phyloP scores from a whole-genome alignment of 164 flowering plant genomes.

The Houttuynia cordata region DNA sequence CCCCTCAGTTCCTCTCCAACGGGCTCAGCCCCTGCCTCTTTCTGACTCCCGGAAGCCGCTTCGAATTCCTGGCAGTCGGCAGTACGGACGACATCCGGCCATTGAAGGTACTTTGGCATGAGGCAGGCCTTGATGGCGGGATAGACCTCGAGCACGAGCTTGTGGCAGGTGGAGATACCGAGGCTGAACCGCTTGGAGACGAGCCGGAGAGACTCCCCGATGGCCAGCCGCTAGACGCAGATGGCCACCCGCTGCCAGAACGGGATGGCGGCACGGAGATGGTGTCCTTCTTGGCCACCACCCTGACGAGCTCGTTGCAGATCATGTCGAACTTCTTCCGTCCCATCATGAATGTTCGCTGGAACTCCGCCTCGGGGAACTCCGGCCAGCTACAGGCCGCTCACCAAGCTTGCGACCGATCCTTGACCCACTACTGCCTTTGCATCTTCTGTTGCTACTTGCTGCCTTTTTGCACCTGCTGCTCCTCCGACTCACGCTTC shows the following conservation, averaged over 20 bases:
- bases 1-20: no score
- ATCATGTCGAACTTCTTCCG: constrained; percentile 64
- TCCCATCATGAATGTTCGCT: constrained; percentile 59
- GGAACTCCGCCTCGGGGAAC: constrained; percentile 62
- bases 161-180: constrained; percentile 85
- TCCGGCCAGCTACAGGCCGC: constrained; percentile 45
- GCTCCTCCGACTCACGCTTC: constrained; percentile 21
- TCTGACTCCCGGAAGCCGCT: constrained; percentile 28
- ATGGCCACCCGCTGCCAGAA: constrained; percentile 75
- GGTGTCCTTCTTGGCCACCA: constrained; percentile 65
- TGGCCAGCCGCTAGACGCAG: constrained; percentile 77
- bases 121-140: constrained; percentile 47
- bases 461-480: constrained; percentile 61
- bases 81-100: constrained; percentile 40
- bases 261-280: constrained; percentile 77
- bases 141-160: constrained; percentile 77
- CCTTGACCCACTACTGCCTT: constrained; percentile 79
- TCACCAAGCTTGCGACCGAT: constrained; percentile 83
- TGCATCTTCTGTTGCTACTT: constrained; percentile 12
- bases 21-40: no score
- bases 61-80: constrained; percentile 28
- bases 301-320: constrained; percentile 55
- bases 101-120: constrained; percentile 61
- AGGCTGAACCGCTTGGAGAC: constrained; percentile 75
- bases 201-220: constrained; percentile 71